Percentiles rank a stretch among this genome's conserved stretches.
Evolutionary conservation across 1,139 yeast genomes (phyloP).

Genomic region (Kodamaea fungicola): DNA sequence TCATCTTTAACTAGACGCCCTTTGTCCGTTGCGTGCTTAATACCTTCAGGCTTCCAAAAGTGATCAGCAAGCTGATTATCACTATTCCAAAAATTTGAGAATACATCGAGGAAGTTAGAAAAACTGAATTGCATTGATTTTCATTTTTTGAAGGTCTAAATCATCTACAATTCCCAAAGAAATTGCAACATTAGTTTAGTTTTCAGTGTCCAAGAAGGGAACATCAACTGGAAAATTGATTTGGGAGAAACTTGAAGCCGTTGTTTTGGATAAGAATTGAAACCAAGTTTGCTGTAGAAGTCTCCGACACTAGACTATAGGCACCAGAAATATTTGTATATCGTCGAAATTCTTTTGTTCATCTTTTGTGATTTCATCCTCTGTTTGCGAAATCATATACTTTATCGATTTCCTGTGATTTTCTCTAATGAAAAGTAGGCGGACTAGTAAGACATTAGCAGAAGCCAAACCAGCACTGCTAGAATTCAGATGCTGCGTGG

Average conservation of each 20-base stretch:
- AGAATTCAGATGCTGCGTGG: constrained; percentile 18
- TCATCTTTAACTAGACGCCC: constrained; percentile 4
- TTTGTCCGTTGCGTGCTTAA: background rate
- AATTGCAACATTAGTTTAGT: background rate
- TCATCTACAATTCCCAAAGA: background rate
- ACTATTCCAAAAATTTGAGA: background rate
- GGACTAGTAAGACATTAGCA: constrained; percentile 25
- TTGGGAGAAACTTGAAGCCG: too few relatives aligned
- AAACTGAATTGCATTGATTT: constrained; percentile 2
- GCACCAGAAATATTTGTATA: constrained; percentile 34
- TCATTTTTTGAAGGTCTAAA: background rate
- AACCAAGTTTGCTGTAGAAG: constrained; percentile 37
- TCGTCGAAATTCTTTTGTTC: constrained; percentile 15
- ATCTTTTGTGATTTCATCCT: constrained; percentile 18
- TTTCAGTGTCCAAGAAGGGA: background rate
- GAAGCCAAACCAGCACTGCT: background rate
- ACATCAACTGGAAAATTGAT: background rate
- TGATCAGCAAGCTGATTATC: background rate
- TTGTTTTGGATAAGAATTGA: constrained; percentile 35
- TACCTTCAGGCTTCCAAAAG: background rate
- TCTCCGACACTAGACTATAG: constrained; percentile 35
- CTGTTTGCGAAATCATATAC: constrained; percentile 31
- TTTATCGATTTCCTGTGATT: constrained; percentile 24
- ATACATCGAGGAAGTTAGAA: background rate
- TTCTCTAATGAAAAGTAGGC: constrained; percentile 28